Conservation (phyloP, 805 yeast genomes). For the Saccharomyces eubayanus region DNA sequence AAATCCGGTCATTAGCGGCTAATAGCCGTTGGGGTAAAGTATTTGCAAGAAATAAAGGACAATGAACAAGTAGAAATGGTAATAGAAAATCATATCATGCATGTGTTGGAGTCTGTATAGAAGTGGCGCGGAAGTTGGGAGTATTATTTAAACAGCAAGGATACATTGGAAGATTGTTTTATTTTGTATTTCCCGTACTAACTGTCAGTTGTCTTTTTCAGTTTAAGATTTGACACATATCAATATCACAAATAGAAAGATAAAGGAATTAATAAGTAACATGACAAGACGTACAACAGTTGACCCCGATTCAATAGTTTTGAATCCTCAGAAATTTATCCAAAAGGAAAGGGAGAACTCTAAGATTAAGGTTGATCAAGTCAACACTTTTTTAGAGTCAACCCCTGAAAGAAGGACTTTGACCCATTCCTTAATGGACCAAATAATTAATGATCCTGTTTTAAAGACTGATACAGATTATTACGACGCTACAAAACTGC, state of each 20-base stretch:
- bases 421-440: slow-evolving; percentile 44
- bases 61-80: neutral
- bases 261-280: neutral
- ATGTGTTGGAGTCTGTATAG: neutral
- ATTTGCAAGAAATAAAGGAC: neutral
- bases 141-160: neutral
- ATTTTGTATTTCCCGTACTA: neutral
- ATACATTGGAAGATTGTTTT: neutral
- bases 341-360: slow-evolving; percentile 39
- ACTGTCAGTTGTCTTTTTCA: neutral
- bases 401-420: slow-evolving; percentile 37
- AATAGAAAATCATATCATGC: neutral
- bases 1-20: neutral
- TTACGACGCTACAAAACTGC: slow-evolving; percentile 49
- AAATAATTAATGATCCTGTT: slow-evolving; percentile 61
- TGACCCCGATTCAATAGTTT: slow-evolving; percentile 15
- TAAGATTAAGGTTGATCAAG: slow-evolving; percentile 35
- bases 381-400: slow-evolving; percentile 53
- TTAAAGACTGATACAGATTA: slow-evolving; percentile 44
- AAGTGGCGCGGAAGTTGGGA: neutral
- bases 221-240: neutral
- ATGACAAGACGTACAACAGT: slow-evolving; percentile 27
- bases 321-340: slow-evolving; percentile 26
- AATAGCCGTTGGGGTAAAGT: neutral
- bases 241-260: neutral